A percentile compares a stretch with the other conserved stretches of the same genome.
These are phyloP conservation scores for Mycena chlorophos DNA, from an alignment of 768 basidiomycete species.

Conservation along the genomic window DNA sequence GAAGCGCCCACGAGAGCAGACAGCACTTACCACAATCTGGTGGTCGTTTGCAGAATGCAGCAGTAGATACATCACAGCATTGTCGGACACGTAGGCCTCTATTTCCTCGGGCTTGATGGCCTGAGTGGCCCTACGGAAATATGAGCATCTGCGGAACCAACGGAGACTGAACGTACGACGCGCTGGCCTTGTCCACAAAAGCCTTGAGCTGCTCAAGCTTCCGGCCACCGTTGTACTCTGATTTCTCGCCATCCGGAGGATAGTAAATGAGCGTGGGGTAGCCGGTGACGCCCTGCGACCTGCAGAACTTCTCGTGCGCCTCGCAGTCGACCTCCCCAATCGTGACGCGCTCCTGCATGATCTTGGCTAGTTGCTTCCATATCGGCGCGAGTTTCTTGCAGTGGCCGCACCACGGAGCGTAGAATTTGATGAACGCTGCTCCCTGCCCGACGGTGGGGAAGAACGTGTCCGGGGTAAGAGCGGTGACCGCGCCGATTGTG, in stretches of 20 bases:
- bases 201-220: conserved; percentile 67
- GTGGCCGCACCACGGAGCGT: conserved; percentile 96
- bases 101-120: conserved; percentile 45
- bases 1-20: neutral
- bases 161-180: conserved; percentile 53
- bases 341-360: conserved; percentile 69
- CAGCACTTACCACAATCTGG: conserved; percentile 30
- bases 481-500: conserved; percentile 38
- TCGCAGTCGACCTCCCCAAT: conserved; percentile 93
- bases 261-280: conserved; percentile 85
- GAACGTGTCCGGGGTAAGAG: conserved; percentile 40
- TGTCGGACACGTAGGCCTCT: conserved; percentile 40
- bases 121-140: conserved; percentile 36
- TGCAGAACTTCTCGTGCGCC: conserved; percentile 65
- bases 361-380: conserved; percentile 74
- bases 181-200: conserved; percentile 75
- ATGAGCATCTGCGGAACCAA: neutral
- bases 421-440: conserved; percentile 66
- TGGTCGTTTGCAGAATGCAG: conserved; percentile 42
- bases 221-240: conserved; percentile 76
- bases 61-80: conserved; percentile 61
- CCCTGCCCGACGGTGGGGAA: conserved; percentile 38
- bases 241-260: conserved; percentile 51
- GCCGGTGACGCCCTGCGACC: conserved; percentile 63
- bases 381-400: conserved; percentile 90